Evolutionary conservation across 768 basidiomycete genomes (phyloP).

Genomic region (Lentinula raphanica): DNA sequence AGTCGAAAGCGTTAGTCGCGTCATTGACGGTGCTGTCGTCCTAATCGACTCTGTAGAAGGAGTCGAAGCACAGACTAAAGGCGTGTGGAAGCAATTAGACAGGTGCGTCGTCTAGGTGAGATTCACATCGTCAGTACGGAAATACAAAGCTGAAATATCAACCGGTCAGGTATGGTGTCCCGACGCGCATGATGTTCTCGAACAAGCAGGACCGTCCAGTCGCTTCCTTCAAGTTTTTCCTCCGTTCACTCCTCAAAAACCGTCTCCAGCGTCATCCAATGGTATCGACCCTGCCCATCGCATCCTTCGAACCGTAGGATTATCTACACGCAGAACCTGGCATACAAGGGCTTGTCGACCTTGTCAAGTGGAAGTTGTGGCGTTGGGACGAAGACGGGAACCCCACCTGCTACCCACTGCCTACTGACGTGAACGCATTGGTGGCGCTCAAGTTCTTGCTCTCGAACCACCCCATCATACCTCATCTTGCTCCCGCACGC

Average conservation of each 20-base stretch:
- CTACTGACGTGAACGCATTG: constrained; percentile 43
- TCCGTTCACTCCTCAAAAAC: constrained; percentile 65
- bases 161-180: constrained; percentile 64
- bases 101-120: constrained; percentile 50
- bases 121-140: constrained; percentile 1
- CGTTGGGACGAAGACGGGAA: constrained; percentile 57
- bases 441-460: constrained; percentile 41
- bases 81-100: constrained; percentile 84
- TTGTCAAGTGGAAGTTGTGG: constrained; percentile 82
- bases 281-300: constrained; percentile 65
- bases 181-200: constrained; percentile 72
- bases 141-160: neutral
- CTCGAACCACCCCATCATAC: constrained; percentile 58
- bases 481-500: constrained; percentile 63
- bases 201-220: constrained; percentile 89
- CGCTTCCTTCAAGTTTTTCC: constrained; percentile 68
- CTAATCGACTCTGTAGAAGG: constrained; percentile 88
- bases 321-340: constrained; percentile 77
- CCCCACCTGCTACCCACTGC: constrained; percentile 41
- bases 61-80: constrained; percentile 85
- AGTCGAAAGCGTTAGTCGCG: constrained; percentile 87
- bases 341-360: constrained; percentile 77
- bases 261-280: constrained; percentile 73
- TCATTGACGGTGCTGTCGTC: constrained; percentile 86
- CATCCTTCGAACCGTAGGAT: constrained; percentile 64